Evolutionary conservation across 2,329 filamentous ascomycete species (phyloP), one percentile per base, ranked within the genome.

Genomic region (Fusarium hainanense): DNA sequence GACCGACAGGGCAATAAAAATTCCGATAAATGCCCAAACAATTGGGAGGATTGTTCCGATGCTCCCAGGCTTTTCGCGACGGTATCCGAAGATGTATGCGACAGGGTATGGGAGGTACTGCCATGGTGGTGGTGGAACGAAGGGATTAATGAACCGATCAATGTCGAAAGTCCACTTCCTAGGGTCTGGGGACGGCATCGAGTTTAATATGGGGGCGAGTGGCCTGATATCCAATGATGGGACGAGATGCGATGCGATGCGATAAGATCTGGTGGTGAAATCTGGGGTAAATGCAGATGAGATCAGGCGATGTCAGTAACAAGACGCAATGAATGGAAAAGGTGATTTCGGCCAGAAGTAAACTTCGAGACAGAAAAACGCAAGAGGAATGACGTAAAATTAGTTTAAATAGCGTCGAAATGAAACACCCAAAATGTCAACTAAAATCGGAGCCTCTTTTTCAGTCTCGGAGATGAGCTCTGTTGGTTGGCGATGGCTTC

Each of bases 101-200:
- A 96, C 76, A 0, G 87, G 86, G 48, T 82, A 83, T 0, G 93
- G 94, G 2, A 97, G 76, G 46, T 82, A 80, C 28, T 85, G 81
- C 77, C 93, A 86, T 71, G 87, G 88, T 42, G 91, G 90, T 16
- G 86, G 82, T 11, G 92, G 92, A 25, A 97, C 76, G 64, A 89
- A 84, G 4, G 85, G 91, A 77, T 95, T 93, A 52, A 97, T 77
- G 76, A 90, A 88, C n/a, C 80, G 81, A 83, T 97, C 94, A 68
- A 97, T 87, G 79, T 96, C 88, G 79, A 97, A 89, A 75, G 90
- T 84, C 81, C 84, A 85, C 34, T 67, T 66, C 21, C 42, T 71
- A 1, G 70, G 73, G 18, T 71, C 30, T 32, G 64, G 58, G 18
- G 68, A 55, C 44, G 70, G 57, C 62, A 74, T 71, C 18, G 42